phyloP scores from a whole-genome alignment of 2,329 filamentous ascomycete species.

The Drechslera avenae region DNA sequence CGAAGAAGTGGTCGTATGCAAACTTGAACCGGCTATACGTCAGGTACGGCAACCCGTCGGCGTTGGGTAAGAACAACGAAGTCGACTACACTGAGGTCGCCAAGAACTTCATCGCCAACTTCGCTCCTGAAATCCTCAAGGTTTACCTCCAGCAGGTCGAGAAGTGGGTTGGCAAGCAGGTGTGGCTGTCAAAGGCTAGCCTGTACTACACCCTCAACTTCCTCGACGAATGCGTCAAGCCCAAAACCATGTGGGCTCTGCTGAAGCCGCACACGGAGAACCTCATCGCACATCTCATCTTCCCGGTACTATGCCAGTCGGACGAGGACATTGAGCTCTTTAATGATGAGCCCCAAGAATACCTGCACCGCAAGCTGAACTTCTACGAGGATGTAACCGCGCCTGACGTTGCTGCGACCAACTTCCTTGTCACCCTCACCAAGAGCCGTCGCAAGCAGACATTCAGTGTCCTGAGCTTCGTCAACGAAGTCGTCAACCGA shows the following conservation, averaged over 20 bases:
- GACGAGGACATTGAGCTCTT: constrained; percentile 94
- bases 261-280: constrained; percentile 93
- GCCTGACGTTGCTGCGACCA: constrained; percentile 93
- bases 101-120: constrained; percentile 86
- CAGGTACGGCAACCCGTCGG: constrained; percentile 87
- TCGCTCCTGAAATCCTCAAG: constrained; percentile 95
- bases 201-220: constrained; percentile 93
- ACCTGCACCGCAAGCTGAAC: constrained; percentile 95
- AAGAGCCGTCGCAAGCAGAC: constrained; percentile 95
- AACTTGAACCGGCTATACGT: constrained; percentile 96
- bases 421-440: constrained; percentile 92
- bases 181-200: constrained; percentile 93
- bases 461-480: constrained; percentile 90
- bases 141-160: constrained; percentile 94
- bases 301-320: constrained; percentile 90
- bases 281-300: constrained; percentile 91
- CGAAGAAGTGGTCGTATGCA: constrained; percentile 99
- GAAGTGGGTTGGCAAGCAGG: constrained; percentile 93
- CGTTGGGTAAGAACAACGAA: constrained; percentile 72
- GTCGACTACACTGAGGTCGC: constrained; percentile 81
- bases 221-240: constrained; percentile 95
- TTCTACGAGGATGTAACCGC: constrained; percentile 97
- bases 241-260: constrained; percentile 95
- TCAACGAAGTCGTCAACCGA: constrained; percentile 92
- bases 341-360: constrained; percentile 91